Conservation (phyloP, 495 filamentous ascomycete species). For the Hypomontagnella monticulosa region DNA sequence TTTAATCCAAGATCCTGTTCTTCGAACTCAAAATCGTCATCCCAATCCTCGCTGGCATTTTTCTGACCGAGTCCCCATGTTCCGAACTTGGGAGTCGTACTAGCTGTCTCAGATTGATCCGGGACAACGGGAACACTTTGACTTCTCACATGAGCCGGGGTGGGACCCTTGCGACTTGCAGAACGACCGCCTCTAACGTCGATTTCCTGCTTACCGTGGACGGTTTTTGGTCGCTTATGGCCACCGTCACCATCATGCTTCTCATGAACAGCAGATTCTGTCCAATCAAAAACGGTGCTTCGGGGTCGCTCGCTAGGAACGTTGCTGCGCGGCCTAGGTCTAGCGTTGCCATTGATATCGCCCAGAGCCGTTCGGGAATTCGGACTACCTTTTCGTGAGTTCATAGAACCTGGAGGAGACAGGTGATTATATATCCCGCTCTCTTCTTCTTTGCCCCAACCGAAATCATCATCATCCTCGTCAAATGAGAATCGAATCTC, state of each 20-base stretch:
- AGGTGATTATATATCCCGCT: conserved; percentile 59
- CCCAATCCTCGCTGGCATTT: conserved; percentile 84
- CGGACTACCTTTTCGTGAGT: conserved; percentile 57
- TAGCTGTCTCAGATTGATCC: conserved; percentile 66
- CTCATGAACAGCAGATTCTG: conserved; percentile 71
- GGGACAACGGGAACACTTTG: conserved; percentile 93
- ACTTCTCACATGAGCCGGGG: conserved; percentile 83
- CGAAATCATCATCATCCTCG: conserved; percentile 69
- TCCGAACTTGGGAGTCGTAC: conserved; percentile 78
- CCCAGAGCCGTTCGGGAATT: conserved; percentile 54
- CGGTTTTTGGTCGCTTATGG: conserved; percentile 80
- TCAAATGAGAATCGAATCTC: conserved; percentile 62
- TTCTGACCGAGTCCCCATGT: conserved; percentile 89
- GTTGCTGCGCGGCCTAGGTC: conserved; percentile 45
- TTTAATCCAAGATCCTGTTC: conserved; percentile 53
- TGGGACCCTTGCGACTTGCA: conserved; percentile 77
- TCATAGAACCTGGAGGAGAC: conserved; percentile 63
- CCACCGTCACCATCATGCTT: conserved; percentile 62
- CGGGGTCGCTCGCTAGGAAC: conserved; percentile 58
- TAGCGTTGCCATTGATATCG: conserved; percentile 53
- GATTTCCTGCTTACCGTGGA: conserved; percentile 87
- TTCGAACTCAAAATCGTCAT: conserved; percentile 83
- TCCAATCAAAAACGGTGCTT: conserved; percentile 86
- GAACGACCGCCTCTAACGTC: conserved; percentile 77
- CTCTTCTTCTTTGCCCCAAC: conserved; percentile 68